These are phyloP conservation scores for Penicillium sp. DNA, from an alignment of 2,329 filamentous ascomycete species.

Conservation along the genomic window DNA sequence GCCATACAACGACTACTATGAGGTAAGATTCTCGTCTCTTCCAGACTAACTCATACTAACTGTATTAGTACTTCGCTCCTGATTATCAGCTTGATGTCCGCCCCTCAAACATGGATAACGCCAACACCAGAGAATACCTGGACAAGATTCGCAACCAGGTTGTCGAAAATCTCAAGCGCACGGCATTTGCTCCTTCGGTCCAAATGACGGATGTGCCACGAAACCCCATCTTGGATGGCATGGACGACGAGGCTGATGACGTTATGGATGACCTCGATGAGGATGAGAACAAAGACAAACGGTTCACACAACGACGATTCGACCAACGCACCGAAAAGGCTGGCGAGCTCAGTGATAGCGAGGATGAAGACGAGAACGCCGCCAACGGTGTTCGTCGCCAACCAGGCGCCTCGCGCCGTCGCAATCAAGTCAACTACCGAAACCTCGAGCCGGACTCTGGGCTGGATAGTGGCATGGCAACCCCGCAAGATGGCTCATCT, in stretches of 20 bases:
- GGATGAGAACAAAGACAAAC: slow-evolving; percentile 79
- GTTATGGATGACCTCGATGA: slow-evolving; percentile 72
- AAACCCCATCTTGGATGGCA: slow-evolving; percentile 53
- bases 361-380: slow-evolving; percentile 74
- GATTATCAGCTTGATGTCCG: slow-evolving; percentile 70
- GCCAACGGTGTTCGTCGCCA: slow-evolving; percentile 69
- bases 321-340: slow-evolving; percentile 75
- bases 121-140: slow-evolving; percentile 66
- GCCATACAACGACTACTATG: slow-evolving; percentile 96
- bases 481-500: slow-evolving; percentile 46
- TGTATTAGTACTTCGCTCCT: slow-evolving; percentile 62
- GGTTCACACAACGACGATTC: slow-evolving; percentile 77
- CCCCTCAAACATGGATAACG: slow-evolving; percentile 71
- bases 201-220: slow-evolving; percentile 65
- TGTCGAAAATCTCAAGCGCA: slow-evolving; percentile 65
- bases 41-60: slow-evolving; percentile 26
- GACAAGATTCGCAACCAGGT: slow-evolving; percentile 67
- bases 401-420: slow-evolving; percentile 48
- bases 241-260: slow-evolving; percentile 66
- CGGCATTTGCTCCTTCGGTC: slow-evolving; percentile 61
- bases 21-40: slow-evolving; percentile 44
- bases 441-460: slow-evolving; percentile 59
- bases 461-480: slow-evolving; percentile 53
- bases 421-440: slow-evolving; percentile 62
- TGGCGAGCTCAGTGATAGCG: slow-evolving; percentile 82